Evolutionary conservation across 2,329 filamentous ascomycete species (phyloP).

Genomic region (Byssothecium circinans): DNA sequence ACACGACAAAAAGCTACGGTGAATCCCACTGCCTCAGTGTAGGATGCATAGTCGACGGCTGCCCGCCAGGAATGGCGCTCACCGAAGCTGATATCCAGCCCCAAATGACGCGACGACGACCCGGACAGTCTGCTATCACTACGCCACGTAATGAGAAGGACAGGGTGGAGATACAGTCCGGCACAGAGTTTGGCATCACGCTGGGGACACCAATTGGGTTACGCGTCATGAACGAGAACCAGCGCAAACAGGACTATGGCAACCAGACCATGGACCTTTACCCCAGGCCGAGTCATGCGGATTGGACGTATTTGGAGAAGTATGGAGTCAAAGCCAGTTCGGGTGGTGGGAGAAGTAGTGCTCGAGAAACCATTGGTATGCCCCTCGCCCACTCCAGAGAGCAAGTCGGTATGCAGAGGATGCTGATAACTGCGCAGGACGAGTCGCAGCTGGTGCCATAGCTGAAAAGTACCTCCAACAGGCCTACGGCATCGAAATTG

Average conservation of each 20-base stretch:
- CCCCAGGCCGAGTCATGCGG: slow-evolving; percentile 89
- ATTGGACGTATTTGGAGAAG: slow-evolving; percentile 97
- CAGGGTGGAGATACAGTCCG: slow-evolving; percentile 86
- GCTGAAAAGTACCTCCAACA: slow-evolving; percentile 88
- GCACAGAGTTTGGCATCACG: slow-evolving; percentile 85
- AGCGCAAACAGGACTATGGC: slow-evolving; percentile 89
- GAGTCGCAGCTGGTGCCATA: slow-evolving; percentile 88
- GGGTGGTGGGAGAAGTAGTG: slow-evolving; percentile 86
- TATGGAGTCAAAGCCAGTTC: slow-evolving; percentile 92
- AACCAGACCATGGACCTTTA: slow-evolving; percentile 86
- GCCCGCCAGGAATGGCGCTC: slow-evolving; percentile 83
- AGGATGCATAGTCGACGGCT: slow-evolving; percentile 92
- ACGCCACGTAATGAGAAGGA: slow-evolving; percentile 95
- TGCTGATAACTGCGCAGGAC: slow-evolving; percentile 51
- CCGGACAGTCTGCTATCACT: slow-evolving; percentile 85
- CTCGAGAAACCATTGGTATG: slow-evolving; percentile 87
- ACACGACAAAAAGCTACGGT: slow-evolving; percentile 61
- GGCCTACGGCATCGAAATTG: slow-evolving; percentile 84
- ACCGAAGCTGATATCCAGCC: slow-evolving; percentile 88
- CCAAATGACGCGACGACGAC: slow-evolving; percentile 86
- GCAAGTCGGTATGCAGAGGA: not conserved
- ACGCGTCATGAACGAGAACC: slow-evolving; percentile 87
- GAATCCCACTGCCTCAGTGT: slow-evolving; percentile 92
- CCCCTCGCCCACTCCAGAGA: not conserved
- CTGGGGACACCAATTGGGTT: slow-evolving; percentile 89